phyloP scores from a whole-genome alignment of 768 basidiomycete species.

The Pulveroboletus sp. region DNA sequence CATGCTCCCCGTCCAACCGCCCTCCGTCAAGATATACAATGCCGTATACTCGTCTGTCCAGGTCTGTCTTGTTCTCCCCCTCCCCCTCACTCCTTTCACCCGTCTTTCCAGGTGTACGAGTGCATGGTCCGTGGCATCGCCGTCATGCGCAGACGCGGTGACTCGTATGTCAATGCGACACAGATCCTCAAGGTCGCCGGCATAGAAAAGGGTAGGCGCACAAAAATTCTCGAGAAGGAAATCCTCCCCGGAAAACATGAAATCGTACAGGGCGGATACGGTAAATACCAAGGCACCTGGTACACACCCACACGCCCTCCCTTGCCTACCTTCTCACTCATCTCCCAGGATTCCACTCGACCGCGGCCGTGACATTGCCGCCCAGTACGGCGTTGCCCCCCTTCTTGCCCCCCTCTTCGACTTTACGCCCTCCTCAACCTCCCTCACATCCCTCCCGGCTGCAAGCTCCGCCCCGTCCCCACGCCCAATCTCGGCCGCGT shows the following conservation, averaged over 20 bases:
- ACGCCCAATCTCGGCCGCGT: slow-evolving; percentile 62
- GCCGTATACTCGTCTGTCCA: slow-evolving; percentile 89
- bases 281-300: slow-evolving; percentile 99
- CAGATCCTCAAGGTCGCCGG: slow-evolving; percentile 99
- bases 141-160: slow-evolving; percentile 93
- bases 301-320: slow-evolving; percentile 35
- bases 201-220: slow-evolving; percentile 92
- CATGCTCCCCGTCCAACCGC: slow-evolving; percentile 37
- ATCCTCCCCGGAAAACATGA: slow-evolving; percentile 93
- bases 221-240: slow-evolving; percentile 97
- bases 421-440: slow-evolving; percentile 74
- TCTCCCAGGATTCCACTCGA: slow-evolving; percentile 87
- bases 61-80: slow-evolving; percentile 34
- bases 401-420: slow-evolving; percentile 90
- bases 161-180: slow-evolving; percentile 97
- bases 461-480: slow-evolving; percentile 45
- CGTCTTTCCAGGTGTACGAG: slow-evolving; percentile 71
- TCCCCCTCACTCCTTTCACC: not conserved
- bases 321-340: slow-evolving; percentile 6
- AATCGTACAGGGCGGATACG: slow-evolving; percentile 98
- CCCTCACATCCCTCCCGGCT: slow-evolving; percentile 64
- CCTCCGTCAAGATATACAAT: slow-evolving; percentile 83
- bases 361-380: slow-evolving; percentile 86
- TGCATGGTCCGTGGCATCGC: slow-evolving; percentile 98
- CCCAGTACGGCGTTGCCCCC: slow-evolving; percentile 86